phyloP scores from a whole-genome alignment of 306 rosid genomes.

The Citrullus colocynthis region DNA sequence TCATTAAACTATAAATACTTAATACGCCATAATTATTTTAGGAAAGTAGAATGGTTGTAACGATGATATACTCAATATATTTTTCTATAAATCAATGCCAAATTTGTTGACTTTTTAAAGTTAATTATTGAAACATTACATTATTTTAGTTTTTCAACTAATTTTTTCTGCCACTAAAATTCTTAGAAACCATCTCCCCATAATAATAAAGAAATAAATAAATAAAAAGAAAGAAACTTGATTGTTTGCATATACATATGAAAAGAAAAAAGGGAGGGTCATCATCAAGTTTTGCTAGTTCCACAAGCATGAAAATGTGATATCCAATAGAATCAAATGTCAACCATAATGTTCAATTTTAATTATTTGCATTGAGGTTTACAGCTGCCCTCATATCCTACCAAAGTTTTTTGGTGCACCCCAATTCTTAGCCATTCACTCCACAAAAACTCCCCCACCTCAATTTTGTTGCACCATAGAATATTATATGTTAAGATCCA shows the following conservation, averaged over 20 bases:
- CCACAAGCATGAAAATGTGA: constrained; percentile 1
- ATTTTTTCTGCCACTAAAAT: neutral
- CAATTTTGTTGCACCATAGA: neutral
- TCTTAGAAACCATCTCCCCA: neutral
- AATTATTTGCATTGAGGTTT: neutral
- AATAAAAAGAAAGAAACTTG: neutral
- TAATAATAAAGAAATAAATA: neutral
- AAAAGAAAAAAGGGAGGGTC: neutral
- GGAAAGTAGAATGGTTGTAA: neutral
- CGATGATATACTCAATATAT: neutral
- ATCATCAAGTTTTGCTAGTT: constrained; percentile 3
- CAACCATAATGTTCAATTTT: constrained; percentile 8
- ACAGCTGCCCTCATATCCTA: constrained; percentile 3
- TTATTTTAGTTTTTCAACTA: neutral
- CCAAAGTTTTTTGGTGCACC: neutral
- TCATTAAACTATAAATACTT: neutral
- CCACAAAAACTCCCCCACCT: neutral
- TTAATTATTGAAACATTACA: neutral
- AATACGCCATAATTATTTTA: neutral
- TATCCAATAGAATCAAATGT: constrained; percentile 16
- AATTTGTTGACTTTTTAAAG: neutral
- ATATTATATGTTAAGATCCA: neutral
- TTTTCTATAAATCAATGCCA: neutral
- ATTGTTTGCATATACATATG: neutral
- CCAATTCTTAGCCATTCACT: neutral